Conservation (phyloP, 2,329 filamentous ascomycete genomes). For the Ascochyta clinopodiicola region DNA sequence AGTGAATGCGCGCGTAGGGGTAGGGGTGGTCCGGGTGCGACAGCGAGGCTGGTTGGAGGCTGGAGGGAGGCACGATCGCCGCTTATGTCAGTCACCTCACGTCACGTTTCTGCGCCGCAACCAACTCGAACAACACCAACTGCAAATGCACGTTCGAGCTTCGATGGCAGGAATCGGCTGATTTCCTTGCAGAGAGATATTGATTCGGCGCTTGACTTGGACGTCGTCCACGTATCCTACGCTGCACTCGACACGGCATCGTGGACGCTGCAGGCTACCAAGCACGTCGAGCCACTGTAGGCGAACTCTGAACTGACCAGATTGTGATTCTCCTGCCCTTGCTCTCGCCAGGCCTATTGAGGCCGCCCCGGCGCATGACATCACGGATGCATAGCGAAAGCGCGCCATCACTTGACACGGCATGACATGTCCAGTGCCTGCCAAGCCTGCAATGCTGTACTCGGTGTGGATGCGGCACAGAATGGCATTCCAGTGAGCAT, state of each 20-base stretch:
- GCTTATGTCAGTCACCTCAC: conserved; percentile 11
- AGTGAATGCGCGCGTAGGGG: conserved; percentile 28
- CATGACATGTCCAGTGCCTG: conserved; percentile 20
- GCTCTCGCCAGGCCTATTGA: neutral
- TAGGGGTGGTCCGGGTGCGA: conserved; percentile 17
- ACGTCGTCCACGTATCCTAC: neutral
- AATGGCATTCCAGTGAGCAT: neutral
- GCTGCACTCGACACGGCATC: neutral
- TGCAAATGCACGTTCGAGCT: neutral
- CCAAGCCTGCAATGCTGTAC: conserved; percentile 24
- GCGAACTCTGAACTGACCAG: neutral
- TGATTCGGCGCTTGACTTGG: neutral
- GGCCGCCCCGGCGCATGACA: conserved; percentile 9
- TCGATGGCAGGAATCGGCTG: neutral
- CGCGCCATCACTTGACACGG: conserved; percentile 19
- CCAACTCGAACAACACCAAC: neutral
- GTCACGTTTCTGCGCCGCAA: neutral
- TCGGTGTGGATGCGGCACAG: conserved; percentile 6
- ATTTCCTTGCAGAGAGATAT: neutral
- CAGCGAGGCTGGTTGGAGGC: conserved; percentile 17
- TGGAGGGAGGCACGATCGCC: conserved; percentile 2
- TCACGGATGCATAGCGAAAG: conserved; percentile 8
- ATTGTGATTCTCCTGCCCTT: neutral
- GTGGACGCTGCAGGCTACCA: neutral
- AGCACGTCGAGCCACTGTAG: neutral